Evolutionary conservation across 2,329 filamentous ascomycete species (phyloP), one percentile per base, ranked within the genome.

Genomic region (Exophiala lecanii-corni): DNA sequence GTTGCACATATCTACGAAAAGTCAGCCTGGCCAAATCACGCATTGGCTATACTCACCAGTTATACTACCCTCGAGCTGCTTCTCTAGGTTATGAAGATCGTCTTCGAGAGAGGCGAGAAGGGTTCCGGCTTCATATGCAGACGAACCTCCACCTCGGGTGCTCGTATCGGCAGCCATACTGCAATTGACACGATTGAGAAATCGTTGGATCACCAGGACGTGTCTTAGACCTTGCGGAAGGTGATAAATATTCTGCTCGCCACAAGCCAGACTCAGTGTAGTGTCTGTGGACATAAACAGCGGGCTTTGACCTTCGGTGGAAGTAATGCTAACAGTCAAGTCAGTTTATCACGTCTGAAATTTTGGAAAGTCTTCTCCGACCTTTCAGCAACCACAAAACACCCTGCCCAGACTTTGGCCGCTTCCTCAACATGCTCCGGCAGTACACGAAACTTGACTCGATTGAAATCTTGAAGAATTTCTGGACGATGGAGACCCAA

Each of bases 401-500:
- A 55, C 12, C 43, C 44, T 13, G 51, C 40, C 54, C 54, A 56
- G 4, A 49, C 47, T 33, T 41, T 48, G 10, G 45, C 34, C 10
- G 41, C 43, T 20, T 55, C 51, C 2, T 36, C 43, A 2, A 47
- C 35, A 20, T 56, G 51, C 12, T 21, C 32, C 9, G 36, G 18
- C 6, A 10, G 46, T 9, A 55, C 32, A 34, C 39, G 41, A 18
- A 38, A 40, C 37, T 49, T 49, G 12, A 46, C 51, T 4, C 53
- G 49, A 19, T 49, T 54, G 28, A 54, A 55, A 26, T 54, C 51
- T 31, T 47, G 50, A 7, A 55, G 47, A 2, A 39, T 25, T 16
- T 55, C 53, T 9, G 53, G 51, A n/a, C 50, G 41, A 30, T 55
- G 53, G 5, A 55, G 33, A 4, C 51, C 54, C 9, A 55, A 45